Evolutionary conservation across 257 asterid species (phyloP).

Genomic region (Verbena officinalis): DNA sequence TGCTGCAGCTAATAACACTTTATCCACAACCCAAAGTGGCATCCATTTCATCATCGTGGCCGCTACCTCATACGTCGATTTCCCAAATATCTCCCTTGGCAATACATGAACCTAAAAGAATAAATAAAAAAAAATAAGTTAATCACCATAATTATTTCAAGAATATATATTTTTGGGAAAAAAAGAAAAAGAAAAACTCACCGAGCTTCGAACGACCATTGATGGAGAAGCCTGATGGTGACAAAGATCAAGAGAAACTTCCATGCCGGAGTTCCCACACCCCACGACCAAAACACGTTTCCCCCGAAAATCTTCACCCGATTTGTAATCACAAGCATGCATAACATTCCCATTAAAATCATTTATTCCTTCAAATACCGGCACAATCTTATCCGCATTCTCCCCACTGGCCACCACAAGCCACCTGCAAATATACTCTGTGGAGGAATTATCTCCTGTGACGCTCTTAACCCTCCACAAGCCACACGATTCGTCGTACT

Average conservation of each 20-base stretch:
- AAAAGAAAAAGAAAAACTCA: slow-evolving; percentile 32
- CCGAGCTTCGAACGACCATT: slow-evolving; percentile 82
- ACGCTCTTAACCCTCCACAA: slow-evolving; percentile 69
- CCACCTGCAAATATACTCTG: slow-evolving; percentile 82
- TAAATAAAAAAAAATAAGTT: background rate
- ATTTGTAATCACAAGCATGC: slow-evolving; percentile 88
- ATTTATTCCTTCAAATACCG: slow-evolving; percentile 62
- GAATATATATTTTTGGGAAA: background rate
- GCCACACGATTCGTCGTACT: slow-evolving; percentile 68
- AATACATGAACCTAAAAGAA: slow-evolving; percentile 79
- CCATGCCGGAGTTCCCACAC: slow-evolving; percentile 97
- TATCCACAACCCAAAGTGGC: slow-evolving; percentile 76
- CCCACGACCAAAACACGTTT: slow-evolving; percentile 80
- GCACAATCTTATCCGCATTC: slow-evolving; percentile 80
- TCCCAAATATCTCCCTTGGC: slow-evolving; percentile 81
- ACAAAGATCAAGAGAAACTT: slow-evolving; percentile 85
- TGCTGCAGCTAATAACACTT: slow-evolving; percentile 53
- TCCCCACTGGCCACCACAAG: slow-evolving; percentile 93
- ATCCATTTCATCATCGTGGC: slow-evolving; percentile 66
- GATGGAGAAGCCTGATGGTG: slow-evolving; percentile 69
- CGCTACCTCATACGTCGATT: slow-evolving; percentile 71
- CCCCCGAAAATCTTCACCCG: slow-evolving; percentile 64
- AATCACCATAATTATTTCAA: background rate
- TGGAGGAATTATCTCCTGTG: slow-evolving; percentile 21
- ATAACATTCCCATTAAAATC: slow-evolving; percentile 57